Conservation (phyloP, 2,329 filamentous ascomycete species). For the Juglanconis oblonga region DNA sequence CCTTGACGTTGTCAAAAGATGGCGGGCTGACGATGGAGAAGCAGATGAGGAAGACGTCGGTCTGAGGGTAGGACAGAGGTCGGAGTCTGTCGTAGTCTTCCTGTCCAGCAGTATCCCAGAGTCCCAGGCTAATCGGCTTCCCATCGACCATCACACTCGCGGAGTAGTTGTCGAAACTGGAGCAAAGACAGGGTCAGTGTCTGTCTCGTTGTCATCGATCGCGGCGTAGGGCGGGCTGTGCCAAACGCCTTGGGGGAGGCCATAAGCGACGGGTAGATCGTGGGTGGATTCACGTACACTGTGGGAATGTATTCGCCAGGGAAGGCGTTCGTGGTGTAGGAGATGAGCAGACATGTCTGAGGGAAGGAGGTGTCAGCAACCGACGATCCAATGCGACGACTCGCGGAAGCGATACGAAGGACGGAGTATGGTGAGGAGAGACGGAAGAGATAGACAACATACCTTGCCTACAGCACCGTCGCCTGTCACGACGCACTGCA, state of each 20-base stretch:
- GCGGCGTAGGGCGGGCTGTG: conserved; percentile 1
- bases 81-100: conserved; percentile 74
- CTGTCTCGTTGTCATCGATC: background rate
- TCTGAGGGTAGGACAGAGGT: conserved; percentile 95
- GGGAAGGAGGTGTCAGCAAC: conserved; percentile 12
- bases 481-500: conserved; percentile 94
- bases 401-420: background rate
- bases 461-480: conserved; percentile 99
- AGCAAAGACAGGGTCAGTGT: conserved; percentile 22
- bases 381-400: background rate
- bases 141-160: conserved; percentile 99
- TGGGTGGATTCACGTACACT: conserved; percentile 55
- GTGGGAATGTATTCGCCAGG: conserved; percentile 99
- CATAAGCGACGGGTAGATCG: background rate
- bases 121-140: conserved; percentile 91
- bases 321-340: conserved; percentile 98
- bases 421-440: background rate
- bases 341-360: conserved; percentile 97
- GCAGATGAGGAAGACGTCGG: conserved; percentile 96
- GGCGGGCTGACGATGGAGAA: conserved; percentile 98
- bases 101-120: conserved; percentile 98
- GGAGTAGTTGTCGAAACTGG: conserved; percentile 96
- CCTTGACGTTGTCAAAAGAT: conserved; percentile 92
- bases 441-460: conserved; percentile 30
- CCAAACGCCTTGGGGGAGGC: conserved; percentile 14